Evolutionary conservation across 371 early-diverging fungal genomes (phyloP), one percentile per base, ranked within the genome.

Genomic region (Capniomyces stellatus): DNA sequence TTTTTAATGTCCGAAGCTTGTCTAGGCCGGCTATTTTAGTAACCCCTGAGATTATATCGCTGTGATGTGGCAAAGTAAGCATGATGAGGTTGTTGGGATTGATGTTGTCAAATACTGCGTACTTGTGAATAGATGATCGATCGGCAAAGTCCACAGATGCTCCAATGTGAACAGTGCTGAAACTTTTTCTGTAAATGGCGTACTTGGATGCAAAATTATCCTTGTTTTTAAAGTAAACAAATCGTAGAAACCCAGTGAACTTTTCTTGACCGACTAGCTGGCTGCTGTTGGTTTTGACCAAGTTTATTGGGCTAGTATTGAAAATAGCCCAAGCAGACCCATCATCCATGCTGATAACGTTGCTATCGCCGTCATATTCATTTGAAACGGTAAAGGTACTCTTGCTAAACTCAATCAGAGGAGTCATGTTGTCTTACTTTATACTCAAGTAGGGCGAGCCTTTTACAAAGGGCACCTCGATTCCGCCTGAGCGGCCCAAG

Each of bases 1-100:
- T 83, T 48, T 81, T 82, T 43, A 77, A 71, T 1, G 61, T 21
- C 75, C 69, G n/a, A n/a, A n/a, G n/a, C n/a, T n/a, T n/a, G n/a
- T n/a, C n/a, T n/a, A n/a, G n/a, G n/a, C n/a, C n/a, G n/a, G n/a
- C n/a, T n/a, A n/a, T n/a, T n/a, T 51, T 57, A 31, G 27, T 10
- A 3, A 46, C 55, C 27, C 54, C 39, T 1, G 40, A 22, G 47
- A 83, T 21, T 13, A 52, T 4, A 22, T 30, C 24, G 42, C 52
- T 55, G 51, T 71, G 63, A 44, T 71, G 65, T 0, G 60, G 62
- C 19, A 67, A 57, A 4, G 64, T 54, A 25, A 60, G 58, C 46
- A 69, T 54, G 1, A 67, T 43, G 39, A 57, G 21, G 1, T 35
- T 44, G 1, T 28, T 39, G 2, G 53, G 55, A 1, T 24, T n/a